Conservation (phyloP, 108 stramenopile genomes). For the Nannochloropsis gaditana region DNA sequence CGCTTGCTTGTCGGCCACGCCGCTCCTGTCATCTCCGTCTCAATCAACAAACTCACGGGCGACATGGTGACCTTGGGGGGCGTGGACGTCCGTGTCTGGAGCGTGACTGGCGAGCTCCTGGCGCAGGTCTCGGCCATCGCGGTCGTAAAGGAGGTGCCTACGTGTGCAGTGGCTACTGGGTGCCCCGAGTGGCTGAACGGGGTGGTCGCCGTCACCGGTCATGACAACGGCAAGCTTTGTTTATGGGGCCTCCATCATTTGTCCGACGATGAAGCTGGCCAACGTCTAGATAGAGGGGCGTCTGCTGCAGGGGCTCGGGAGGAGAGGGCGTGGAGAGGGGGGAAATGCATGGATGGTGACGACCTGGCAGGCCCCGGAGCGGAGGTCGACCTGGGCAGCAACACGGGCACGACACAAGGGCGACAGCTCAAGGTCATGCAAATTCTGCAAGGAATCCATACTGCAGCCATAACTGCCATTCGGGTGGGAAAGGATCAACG, state of each 20-base stretch:
- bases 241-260: conserved; percentile 62
- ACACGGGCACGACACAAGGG: conserved; percentile 1
- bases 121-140: conserved; percentile 63
- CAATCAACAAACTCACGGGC: conserved; percentile 79
- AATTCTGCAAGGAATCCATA: conserved; percentile 40
- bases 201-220: conserved; percentile 82
- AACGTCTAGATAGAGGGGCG: neutral
- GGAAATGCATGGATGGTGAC: neutral
- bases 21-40: conserved; percentile 63
- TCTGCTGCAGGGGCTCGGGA: neutral
- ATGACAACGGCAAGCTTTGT: conserved; percentile 79
- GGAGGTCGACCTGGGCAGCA: neutral
- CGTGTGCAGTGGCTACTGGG: conserved; percentile 71
- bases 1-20: conserved; percentile 58
- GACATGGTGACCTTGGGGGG: conserved; percentile 75
- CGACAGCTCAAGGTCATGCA: conserved; percentile 28
- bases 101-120: conserved; percentile 78
- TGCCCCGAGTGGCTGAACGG: conserved; percentile 89
- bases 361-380: neutral
- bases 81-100: conserved; percentile 68
- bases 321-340: neutral
- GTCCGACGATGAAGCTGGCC: neutral
- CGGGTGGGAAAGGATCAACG: conserved; percentile 34
- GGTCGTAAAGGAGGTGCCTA: conserved; percentile 59
- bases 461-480: conserved; percentile 26